Evolutionary conservation across 345 rosid species (phyloP).

Genomic region (Pugionium dolabratum): DNA sequence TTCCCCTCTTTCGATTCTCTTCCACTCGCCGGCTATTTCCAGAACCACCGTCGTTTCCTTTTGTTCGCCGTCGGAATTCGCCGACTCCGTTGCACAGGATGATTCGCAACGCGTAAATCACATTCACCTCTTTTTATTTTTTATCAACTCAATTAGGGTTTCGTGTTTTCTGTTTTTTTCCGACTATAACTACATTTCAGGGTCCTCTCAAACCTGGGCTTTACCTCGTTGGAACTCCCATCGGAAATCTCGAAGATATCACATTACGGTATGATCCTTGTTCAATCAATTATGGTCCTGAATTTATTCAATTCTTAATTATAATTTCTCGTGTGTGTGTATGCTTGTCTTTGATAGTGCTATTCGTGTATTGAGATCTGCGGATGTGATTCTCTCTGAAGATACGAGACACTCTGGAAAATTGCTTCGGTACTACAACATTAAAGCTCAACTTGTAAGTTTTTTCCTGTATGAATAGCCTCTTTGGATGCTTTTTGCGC

Average conservation of each 20-base stretch:
- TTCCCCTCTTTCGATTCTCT: constrained; percentile 30
- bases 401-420: constrained; percentile 93
- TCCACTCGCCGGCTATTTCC: constrained; percentile 33
- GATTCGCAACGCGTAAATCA: constrained; percentile 52
- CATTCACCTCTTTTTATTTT: background rate
- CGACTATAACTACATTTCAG: constrained; percentile 37
- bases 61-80: constrained; percentile 40
- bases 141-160: background rate
- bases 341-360: constrained; percentile 48
- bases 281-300: background rate
- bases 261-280: constrained; percentile 60
- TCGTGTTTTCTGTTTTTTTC: background rate
- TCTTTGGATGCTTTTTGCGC: background rate
- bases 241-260: constrained; percentile 92
- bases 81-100: constrained; percentile 40
- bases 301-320: background rate
- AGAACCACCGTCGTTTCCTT: constrained; percentile 37
- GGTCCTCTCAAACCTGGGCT: constrained; percentile 73
- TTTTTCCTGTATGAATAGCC: background rate
- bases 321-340: background rate
- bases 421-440: constrained; percentile 72
- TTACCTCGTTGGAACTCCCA: constrained; percentile 89
- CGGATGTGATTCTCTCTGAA: constrained; percentile 81
- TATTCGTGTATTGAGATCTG: constrained; percentile 79
- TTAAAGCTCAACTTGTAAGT: constrained; percentile 80